These are phyloP conservation scores for Flaveria robusta DNA, from an alignment of 129 eudicot genomes.

Conservation along the genomic window DNA sequence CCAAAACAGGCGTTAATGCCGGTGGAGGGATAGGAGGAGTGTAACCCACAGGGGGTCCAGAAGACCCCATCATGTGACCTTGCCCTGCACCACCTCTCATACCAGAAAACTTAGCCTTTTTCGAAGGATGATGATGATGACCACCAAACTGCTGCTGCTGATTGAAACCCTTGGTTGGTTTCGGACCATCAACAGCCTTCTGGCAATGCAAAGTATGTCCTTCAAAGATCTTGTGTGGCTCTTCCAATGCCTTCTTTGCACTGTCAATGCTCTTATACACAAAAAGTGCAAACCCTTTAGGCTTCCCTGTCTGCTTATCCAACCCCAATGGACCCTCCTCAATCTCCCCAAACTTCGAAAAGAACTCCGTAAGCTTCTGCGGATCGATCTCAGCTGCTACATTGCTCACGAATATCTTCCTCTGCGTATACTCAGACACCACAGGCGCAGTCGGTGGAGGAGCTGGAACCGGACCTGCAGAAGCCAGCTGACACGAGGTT, in stretches of 20 bases:
- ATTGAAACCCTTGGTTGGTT: constrained; percentile 46
- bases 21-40: constrained; percentile 58
- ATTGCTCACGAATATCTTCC: constrained; percentile 94
- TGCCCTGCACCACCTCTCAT: constrained; percentile 51
- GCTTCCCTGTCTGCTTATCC: constrained; percentile 85
- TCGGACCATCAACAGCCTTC: constrained; percentile 87
- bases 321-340: constrained; percentile 95
- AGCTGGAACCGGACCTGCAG: constrained; percentile 78
- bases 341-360: constrained; percentile 75
- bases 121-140: constrained; percentile 50
- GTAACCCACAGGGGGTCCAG: constrained; percentile 55
- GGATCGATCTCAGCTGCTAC: constrained; percentile 82
- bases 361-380: constrained; percentile 54
- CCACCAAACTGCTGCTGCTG: constrained; percentile 49
- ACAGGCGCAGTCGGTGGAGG: constrained; percentile 54
- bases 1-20: constrained; percentile 70
- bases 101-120: constrained; percentile 61
- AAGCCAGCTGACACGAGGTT: constrained; percentile 86
- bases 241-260: constrained; percentile 77
- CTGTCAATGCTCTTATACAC: constrained; percentile 79
- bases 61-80: constrained; percentile 82
- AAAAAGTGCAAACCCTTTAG: constrained; percentile 81
- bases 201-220: constrained; percentile 80
- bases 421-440: constrained; percentile 74
- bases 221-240: constrained; percentile 88